Evolutionary conservation across 768 basidiomycete species (phyloP), one percentile per base, ranked within the genome.

Genomic region (Termitomyces sp.): DNA sequence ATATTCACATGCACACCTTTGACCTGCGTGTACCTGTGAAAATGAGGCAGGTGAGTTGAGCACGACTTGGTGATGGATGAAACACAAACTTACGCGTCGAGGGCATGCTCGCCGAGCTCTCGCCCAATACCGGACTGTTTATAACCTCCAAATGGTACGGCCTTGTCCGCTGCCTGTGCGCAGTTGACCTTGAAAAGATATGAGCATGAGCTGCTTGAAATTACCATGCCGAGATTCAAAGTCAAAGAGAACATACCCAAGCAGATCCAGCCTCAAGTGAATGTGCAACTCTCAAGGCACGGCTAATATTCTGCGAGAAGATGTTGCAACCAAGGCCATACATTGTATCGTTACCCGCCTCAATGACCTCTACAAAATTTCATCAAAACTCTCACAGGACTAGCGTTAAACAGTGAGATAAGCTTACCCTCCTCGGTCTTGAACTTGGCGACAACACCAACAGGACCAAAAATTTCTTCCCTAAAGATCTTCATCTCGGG

Each of bases 81-180:
- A 20, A 18, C 4, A 24, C 13, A 40, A 33, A 62, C 65, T 14
- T 36, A 68, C 68, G 56, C 67, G 16, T 67, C 69, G 6, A 68
- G 53, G 8, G 69, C 69, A 49, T 69, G 68, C 43, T 68, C 62
- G 18, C 68, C 68, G 13, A 68, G 61, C 54, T 70, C 69, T 7
- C 66, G 53, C 4, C 69, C 68, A 24, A 66, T 65, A n/a, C n/a
- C n/a, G n/a, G n/a, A n/a, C n/a, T n/a, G n/a, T n/a, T n/a, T n/a
- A n/a, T n/a, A n/a, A n/a, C 69, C 69, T 20, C 69, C 69, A 42
- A 70, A 70, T 22, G 68, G 68, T 16, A 70, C 62, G 12, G 50
- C 44, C 6, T 54, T 52, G n/a, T 66, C 63, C 5, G 45, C 39
- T 13, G 57, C 14, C 27, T 64, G 60, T 2, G 61, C 58, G 36